Evolutionary conservation across 371 early-diverging fungal species (phyloP).

Genomic region (Syncephalis plumigaleata): DNA sequence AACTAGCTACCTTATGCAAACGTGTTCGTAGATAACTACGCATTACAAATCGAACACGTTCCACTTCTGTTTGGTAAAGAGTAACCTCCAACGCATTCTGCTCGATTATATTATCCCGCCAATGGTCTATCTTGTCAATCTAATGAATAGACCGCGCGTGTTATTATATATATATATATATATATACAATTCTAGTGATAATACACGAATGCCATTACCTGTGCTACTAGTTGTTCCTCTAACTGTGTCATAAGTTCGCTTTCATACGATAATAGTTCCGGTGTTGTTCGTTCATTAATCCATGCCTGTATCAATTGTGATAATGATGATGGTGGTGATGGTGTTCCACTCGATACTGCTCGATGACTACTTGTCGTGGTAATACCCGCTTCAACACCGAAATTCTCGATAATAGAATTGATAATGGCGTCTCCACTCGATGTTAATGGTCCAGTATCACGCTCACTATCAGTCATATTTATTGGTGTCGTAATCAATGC

Average conservation of each 20-base stretch:
- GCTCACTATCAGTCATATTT: too few species aligned
- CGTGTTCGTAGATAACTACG: constrained; percentile 53
- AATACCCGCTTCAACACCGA: neutral
- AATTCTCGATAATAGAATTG: neutral
- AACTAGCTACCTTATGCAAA: constrained; percentile 29
- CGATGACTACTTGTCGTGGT: too few species aligned
- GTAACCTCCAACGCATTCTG: constrained; percentile 8
- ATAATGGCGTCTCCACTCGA: neutral
- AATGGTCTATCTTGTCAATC: neutral
- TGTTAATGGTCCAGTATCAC: too few species aligned
- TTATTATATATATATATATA: too few species aligned
- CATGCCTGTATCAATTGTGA: constrained; percentile 36
- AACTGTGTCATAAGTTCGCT: constrained; percentile 31
- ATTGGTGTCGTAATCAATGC: too few species aligned
- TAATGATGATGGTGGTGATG: too few species aligned
- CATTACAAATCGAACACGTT: constrained; percentile 60
- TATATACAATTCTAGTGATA: too few species aligned
- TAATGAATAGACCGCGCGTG: too few species aligned
- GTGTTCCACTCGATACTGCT: too few species aligned
- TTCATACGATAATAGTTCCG: constrained; percentile 52
- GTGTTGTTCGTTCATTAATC: constrained; percentile 66
- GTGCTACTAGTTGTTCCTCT: constrained; percentile 36
- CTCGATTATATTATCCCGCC: neutral
- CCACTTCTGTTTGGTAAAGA: constrained; percentile 63
- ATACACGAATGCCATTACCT: too few species aligned